Evolutionary conservation across 2,329 filamentous ascomycete genomes (phyloP), one percentile per base, ranked within the genome.

Genomic region (Cercospora sp.): DNA sequence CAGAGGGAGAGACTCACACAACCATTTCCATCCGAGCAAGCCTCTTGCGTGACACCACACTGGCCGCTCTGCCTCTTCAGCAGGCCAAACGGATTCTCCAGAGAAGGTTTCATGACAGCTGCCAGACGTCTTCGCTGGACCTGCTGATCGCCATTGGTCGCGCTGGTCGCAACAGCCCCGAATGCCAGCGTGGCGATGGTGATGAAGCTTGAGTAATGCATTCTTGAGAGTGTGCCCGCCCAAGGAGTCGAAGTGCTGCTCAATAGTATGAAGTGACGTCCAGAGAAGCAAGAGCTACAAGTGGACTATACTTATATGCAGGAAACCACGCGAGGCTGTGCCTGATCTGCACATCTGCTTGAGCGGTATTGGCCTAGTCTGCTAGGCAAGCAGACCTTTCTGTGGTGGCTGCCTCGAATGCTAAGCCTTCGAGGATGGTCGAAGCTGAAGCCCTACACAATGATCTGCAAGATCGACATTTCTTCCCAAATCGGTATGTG

Each of bases 401-500:
- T 59, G 16, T 36, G 55, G 55, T 59, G 55, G 55, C 55, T 59
- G 28, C 28, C 28, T 31, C 30, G 28, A 33, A 59, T 16, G 48
- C 48, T 28, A 26, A 26, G 20, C 26, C 55, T 20, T 12, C 31
- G 2, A 36, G 9, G 1, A 36, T 33, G 30, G n/a, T 36, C 18
- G 28, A 3, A 13, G 55, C 28, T 36, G 28, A 55, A 55, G 55
- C 55, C 55, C 28, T 59, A 23, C n/a, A 20, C 10, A 16, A 2
- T 59, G 55, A 59, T 59, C 55, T 59, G 28, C 55, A 59, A 20
- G 55, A 59, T 59, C 55, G 55, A 36, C 55, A 36, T 31, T 13
- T 36, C 12, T 20, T 36, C 55, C 55, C 30, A 59, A 36, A 59
- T n/a, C 13, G 55, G 55, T 12, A 59, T 59, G 55, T 59, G 55